These are phyloP conservation scores for Sporothrix pseudoabietina DNA, from an alignment of 2,329 filamentous ascomycete genomes.

Conservation along the genomic window DNA sequence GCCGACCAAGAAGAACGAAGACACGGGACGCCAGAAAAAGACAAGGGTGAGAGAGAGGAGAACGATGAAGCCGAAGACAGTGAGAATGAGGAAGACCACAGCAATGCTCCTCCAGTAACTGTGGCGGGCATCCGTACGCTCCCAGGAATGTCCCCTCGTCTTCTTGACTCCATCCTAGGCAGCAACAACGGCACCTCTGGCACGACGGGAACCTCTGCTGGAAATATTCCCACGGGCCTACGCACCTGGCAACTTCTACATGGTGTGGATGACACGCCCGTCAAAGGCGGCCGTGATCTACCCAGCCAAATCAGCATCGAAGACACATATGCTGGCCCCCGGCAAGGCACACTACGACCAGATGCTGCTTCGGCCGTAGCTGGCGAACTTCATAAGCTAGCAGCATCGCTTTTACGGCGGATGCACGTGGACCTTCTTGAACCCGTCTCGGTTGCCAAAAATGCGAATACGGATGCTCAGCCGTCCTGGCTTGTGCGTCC, in stretches of 20 bases:
- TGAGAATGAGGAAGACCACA: conserved; percentile 32
- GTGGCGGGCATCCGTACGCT: conserved; percentile 66
- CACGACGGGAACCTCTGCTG: background rate
- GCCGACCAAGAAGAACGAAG: conserved; percentile 22
- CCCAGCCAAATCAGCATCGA: conserved; percentile 93
- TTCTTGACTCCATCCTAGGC: conserved; percentile 68
- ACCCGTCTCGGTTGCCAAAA: background rate
- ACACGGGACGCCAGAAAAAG: conserved; percentile 34
- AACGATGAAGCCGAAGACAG: conserved; percentile 39
- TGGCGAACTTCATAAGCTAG: conserved; percentile 68
- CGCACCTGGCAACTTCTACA: conserved; percentile 79
- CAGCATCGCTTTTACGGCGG: conserved; percentile 70
- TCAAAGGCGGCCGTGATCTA: conserved; percentile 69
- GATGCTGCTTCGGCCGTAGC: conserved; percentile 65
- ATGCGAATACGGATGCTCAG: conserved; percentile 29
- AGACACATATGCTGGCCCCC: conserved; percentile 75
- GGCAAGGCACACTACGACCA: conserved; percentile 64
- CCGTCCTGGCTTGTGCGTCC: conserved; percentile 75
- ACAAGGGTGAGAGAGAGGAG: conserved; percentile 39
- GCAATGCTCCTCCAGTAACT: conserved; percentile 51
- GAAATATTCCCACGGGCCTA: conserved; percentile 55
- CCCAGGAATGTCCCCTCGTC: conserved; percentile 62
- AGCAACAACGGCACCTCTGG: conserved; percentile 60
- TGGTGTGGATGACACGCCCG: conserved; percentile 74
- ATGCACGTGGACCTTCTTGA: conserved; percentile 77